These are phyloP conservation scores for Penstemon barbatus DNA, from an alignment of 257 asterid genomes.

Conservation along the genomic window DNA sequence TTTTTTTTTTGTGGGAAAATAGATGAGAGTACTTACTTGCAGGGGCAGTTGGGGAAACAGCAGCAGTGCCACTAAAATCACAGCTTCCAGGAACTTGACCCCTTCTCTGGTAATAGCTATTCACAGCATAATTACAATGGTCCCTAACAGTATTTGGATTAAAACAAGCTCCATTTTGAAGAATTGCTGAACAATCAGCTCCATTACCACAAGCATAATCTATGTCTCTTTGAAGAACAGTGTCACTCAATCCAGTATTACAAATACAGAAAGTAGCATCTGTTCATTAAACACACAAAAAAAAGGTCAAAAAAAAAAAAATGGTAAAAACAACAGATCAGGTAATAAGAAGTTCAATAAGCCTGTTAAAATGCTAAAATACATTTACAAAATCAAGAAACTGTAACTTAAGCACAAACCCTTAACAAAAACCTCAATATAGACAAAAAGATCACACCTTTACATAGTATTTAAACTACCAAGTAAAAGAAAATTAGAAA, in stretches of 20 bases:
- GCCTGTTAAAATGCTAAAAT: too few species aligned
- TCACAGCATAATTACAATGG: slow-evolving; percentile 84
- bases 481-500: neutral
- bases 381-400: too few species aligned
- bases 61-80: slow-evolving; percentile 63
- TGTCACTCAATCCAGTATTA: slow-evolving; percentile 43
- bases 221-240: slow-evolving; percentile 57
- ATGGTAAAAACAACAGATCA: neutral
- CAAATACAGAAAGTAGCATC: slow-evolving; percentile 72
- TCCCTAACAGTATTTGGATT: slow-evolving; percentile 69
- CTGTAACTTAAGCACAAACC: neutral
- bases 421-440: neutral
- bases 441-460: slow-evolving; percentile 23
- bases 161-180: slow-evolving; percentile 58
- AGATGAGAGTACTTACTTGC: slow-evolving; percentile 35
- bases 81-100: slow-evolving; percentile 49
- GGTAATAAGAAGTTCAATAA: too few species aligned
- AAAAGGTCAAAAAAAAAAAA: neutral
- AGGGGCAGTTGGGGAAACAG: slow-evolving; percentile 35
- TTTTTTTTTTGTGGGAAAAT: neutral
- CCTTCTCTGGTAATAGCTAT: slow-evolving; percentile 72
- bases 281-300: slow-evolving; percentile 4
- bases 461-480: neutral
- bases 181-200: slow-evolving; percentile 66
- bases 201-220: slow-evolving; percentile 88